Evolutionary conservation across 768 basidiomycete genomes (phyloP), one percentile per base, ranked within the genome.

Genomic region (Agrocybe pediades): DNA sequence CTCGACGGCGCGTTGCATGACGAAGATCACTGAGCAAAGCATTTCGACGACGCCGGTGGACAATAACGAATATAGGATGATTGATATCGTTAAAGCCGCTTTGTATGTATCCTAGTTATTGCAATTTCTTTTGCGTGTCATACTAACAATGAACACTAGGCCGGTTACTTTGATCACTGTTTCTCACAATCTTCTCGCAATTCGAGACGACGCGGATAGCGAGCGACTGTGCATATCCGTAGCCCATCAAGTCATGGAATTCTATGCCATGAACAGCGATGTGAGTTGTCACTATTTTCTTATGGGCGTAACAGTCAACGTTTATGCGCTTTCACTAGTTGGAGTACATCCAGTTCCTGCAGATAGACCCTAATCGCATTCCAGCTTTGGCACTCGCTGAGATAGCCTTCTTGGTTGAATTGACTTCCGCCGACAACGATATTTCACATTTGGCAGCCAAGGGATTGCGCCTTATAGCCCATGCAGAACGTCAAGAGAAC

Each of bases 201-300:
- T 80, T n/a, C 74, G 90, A 43, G 72, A 74, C 6, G 86, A 90
- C 56, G 62, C 79, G 4, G 83, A 88, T 43, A 71, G 73, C 1
- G 87, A 91, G 63, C 77, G 84, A 8, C 74, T 90, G 61, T 90
- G 88, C 84, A 81, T 87, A 44, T 70, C 78, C n/a, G 74, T 86
- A 21, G 76, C 83, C 3, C 77, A 83, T 62, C 83, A 85, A 51
- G 64, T 86, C 5, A 65, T 90, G 23, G 83, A 84, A 51, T 67
- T 83, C 0, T 88, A 82, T 56, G 72, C 77, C 4, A 69, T 71
- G 51, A 79, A 74, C 49, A 74, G 71, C 49, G 73, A 80, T 49
- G 85, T 85, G 63, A 53, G 72, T 68, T 9, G 17, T 30, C 50
- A 26, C 40, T 1, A 16, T 25, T 29, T 6, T 42, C 40, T 42